phyloP scores from a whole-genome alignment of 495 filamentous ascomycete species.

The Penicillium lagena region DNA sequence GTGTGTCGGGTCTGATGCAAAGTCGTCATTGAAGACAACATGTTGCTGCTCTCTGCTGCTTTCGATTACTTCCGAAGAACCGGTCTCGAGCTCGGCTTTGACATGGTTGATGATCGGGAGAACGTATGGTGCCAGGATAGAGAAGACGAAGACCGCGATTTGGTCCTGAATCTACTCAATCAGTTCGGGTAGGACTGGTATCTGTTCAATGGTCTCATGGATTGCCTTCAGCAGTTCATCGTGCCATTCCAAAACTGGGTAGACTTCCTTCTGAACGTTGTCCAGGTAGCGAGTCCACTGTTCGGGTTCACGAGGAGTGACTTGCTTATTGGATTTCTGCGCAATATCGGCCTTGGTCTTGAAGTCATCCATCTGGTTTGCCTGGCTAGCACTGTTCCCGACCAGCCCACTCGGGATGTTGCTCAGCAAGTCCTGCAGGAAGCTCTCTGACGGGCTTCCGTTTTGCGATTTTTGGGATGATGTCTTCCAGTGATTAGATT shows the following conservation, averaged over 20 bases:
- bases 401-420: conserved; percentile 73
- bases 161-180: conserved; percentile 75
- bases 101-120: conserved; percentile 79
- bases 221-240: conserved; percentile 78
- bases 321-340: conserved; percentile 40
- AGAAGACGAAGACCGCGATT: conserved; percentile 80
- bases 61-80: conserved; percentile 79
- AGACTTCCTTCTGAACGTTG: conserved; percentile 65
- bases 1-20: conserved; percentile 74
- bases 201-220: conserved; percentile 66
- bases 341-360: conserved; percentile 58
- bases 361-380: conserved; percentile 57
- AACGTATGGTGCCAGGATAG: conserved; percentile 76
- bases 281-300: conserved; percentile 63
- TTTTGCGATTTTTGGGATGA: conserved; percentile 54
- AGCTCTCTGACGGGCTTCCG: conserved; percentile 45
- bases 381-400: conserved; percentile 57
- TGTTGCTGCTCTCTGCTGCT: conserved; percentile 73
- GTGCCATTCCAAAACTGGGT: conserved; percentile 82
- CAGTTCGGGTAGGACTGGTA: conserved; percentile 71
- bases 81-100: conserved; percentile 75
- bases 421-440: conserved; percentile 68
- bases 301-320: conserved; percentile 69
- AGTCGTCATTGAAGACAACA: conserved; percentile 76
- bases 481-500: conserved; percentile 72